A percentile compares a stretch with the other conserved stretches of the same genome.
Conservation (phyloP, 2,329 filamentous ascomycete species). For the Fusarium lyarnte region DNA sequence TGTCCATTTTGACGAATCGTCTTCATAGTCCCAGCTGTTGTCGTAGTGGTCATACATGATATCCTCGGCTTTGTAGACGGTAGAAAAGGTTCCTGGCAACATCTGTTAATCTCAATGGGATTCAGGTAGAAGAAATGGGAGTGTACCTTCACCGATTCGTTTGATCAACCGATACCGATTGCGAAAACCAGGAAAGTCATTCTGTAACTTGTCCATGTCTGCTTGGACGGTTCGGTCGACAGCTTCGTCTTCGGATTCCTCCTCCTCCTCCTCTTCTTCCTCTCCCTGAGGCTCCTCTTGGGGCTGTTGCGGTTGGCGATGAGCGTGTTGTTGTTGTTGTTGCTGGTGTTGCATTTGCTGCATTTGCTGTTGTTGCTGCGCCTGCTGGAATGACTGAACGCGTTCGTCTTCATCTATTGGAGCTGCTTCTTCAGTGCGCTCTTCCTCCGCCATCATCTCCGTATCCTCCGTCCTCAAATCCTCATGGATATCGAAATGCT, state of each 20-base stretch:
- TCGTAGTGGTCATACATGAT: slow-evolving; percentile 83
- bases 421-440: slow-evolving; percentile 41
- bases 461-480: slow-evolving; percentile 62
- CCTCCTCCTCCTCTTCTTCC: slow-evolving; percentile 54
- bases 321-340: slow-evolving; percentile 19
- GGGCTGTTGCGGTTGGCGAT: slow-evolving; percentile 20
- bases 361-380: slow-evolving; percentile 26
- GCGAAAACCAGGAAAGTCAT: slow-evolving; percentile 84
- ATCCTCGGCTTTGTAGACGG: slow-evolving; percentile 98
- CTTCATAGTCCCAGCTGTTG: slow-evolving; percentile 86
- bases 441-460: slow-evolving; percentile 59
- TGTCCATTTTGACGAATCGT: slow-evolving; percentile 72
- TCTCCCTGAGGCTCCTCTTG: slow-evolving; percentile 43
- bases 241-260: slow-evolving; percentile 66
- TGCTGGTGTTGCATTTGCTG: slow-evolving; percentile 29
- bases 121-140: background rate
- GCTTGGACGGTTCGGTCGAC: slow-evolving; percentile 77
- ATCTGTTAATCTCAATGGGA: slow-evolving; percentile 12
- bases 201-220: slow-evolving; percentile 87
- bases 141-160: slow-evolving; percentile 90
- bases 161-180: slow-evolving; percentile 91
- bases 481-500: slow-evolving; percentile 60
- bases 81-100: slow-evolving; percentile 92
- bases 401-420: slow-evolving; percentile 37
- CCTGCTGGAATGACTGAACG: slow-evolving; percentile 40